Base-by-base conservation (phyloP, 768 basidiomycete genomes). In the Rubroboletus satanas region DNA sequence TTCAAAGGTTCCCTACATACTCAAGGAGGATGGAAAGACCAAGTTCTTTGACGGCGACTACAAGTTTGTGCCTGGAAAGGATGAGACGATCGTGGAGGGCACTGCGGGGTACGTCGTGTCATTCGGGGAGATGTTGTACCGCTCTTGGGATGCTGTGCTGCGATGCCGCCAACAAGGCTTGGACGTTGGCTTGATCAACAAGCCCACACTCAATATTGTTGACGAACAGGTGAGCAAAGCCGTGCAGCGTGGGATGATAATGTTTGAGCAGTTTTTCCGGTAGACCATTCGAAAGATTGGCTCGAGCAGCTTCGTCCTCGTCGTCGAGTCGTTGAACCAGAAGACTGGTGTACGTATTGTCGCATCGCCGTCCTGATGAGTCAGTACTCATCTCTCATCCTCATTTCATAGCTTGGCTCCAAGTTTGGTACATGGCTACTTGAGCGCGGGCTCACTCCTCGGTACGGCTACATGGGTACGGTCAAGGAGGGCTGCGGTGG, bases 351-450 rank as follows among this genome's bases (percentile, higher is more conserved):
- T 80, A 67, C 49, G 76, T 68, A 9, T 28, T 44, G n/a, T 37
- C 26, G 8, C 21, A 11, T 31, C 39, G 33, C 47, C 17, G 2
- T 2, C 23, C 10, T 5, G 10, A 33, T 46, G 11, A 17, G 3
- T 26, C 26, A 26, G 26, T 26, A 26, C 33, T 2, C 10, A 3
- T 39, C 7, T 12, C 18, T 55, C 38, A 48, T n/a, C 18, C 1
- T 51, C 10, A 7, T 17, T 21, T 6, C 23, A 14, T 33, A 81
- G 76, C 86, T 92, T 63, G 90, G 89, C 39, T 88, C 87, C 41
- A 89, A 87, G 72, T 87, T 82, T 64, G 92, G 92, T 23, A 90
- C 90, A 0, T 93, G 90, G 89, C 77, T 93, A 31, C 76, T 94
- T 23, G 90, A 93, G 71, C 87, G 91, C 61, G 74, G 78, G 62